phyloP scores from a whole-genome alignment of 805 yeast genomes.

The Wickerhamiella cacticola region DNA sequence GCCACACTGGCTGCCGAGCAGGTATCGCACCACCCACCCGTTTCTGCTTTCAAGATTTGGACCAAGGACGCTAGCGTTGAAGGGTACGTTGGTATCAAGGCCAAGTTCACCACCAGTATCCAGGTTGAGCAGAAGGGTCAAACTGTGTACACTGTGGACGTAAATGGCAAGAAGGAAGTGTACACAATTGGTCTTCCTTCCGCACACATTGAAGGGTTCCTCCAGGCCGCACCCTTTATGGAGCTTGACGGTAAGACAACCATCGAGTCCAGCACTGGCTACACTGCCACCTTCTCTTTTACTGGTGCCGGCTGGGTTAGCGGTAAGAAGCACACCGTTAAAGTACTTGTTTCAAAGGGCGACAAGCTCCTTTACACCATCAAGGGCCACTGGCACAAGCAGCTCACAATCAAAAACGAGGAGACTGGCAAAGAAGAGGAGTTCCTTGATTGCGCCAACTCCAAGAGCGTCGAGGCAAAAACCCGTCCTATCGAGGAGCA shows the following conservation, averaged over 20 bases:
- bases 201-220: constrained; percentile 84
- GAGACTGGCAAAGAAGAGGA: constrained; percentile 29
- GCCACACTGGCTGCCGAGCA: constrained; percentile 78
- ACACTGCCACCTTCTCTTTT: constrained; percentile 59
- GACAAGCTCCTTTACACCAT: constrained; percentile 62
- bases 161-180: constrained; percentile 48
- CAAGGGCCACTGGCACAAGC: constrained; percentile 79
- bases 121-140: constrained; percentile 89
- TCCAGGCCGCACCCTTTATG: constrained; percentile 85
- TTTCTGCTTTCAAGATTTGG: constrained; percentile 78
- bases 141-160: constrained; percentile 44
- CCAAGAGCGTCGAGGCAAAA: constrained; percentile 37
- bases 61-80: constrained; percentile 62
- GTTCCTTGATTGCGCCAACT: constrained; percentile 27
- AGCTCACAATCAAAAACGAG: constrained; percentile 41
- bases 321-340: constrained; percentile 88
- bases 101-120: constrained; percentile 68
- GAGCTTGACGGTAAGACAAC: constrained; percentile 84
- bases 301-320: constrained; percentile 90
- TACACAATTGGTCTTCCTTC: constrained; percentile 86
- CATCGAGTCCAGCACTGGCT: constrained; percentile 74
- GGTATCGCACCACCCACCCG: constrained; percentile 95
- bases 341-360: constrained; percentile 63
- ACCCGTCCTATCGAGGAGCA: constrained; percentile 81
- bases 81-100: constrained; percentile 84